phyloP scores from a whole-genome alignment of 2,329 filamentous ascomycete genomes.

The Dactylonectria macrodidyma region DNA sequence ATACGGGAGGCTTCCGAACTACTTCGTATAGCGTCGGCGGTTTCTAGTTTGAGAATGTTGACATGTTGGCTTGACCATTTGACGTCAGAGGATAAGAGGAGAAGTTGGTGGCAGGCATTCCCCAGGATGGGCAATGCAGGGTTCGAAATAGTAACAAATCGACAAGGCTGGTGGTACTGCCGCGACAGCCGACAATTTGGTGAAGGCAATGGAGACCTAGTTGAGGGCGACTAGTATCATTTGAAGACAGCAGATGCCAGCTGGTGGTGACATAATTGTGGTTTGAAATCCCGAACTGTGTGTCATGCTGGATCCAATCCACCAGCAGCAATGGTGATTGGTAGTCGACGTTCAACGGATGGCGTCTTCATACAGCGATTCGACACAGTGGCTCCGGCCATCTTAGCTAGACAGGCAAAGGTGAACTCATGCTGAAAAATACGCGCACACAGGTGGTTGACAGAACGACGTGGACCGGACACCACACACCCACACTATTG shows the following conservation, averaged over 20 bases:
- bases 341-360: not conserved
- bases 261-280: slow-evolving; percentile 16
- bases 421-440: not conserved
- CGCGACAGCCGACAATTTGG: slow-evolving; percentile 19
- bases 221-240: slow-evolving; percentile 8
- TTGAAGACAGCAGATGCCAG: slow-evolving; percentile 11
- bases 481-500: slow-evolving; percentile 26
- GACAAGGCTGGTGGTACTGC: slow-evolving; percentile 30
- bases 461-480: not conserved
- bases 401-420: not conserved
- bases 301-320: slow-evolving; percentile 27
- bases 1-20: slow-evolving; percentile 4
- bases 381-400: not conserved
- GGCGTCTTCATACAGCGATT: not conserved
- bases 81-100: not conserved
- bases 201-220: slow-evolving; percentile 21
- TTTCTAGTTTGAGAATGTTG: slow-evolving; percentile 17
- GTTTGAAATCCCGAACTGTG: slow-evolving; percentile 21
- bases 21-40: not conserved
- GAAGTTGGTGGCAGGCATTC: slow-evolving; percentile 23
- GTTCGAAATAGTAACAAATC: slow-evolving; percentile 25
- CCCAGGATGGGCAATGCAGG: slow-evolving; percentile 23
- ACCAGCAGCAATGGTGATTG: slow-evolving; percentile 12
- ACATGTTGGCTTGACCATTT: not conserved
- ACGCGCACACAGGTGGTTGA: not conserved